Base-by-base conservation (phyloP, 108 stramenopile species). In the Cylindrotheca closterium region DNA sequence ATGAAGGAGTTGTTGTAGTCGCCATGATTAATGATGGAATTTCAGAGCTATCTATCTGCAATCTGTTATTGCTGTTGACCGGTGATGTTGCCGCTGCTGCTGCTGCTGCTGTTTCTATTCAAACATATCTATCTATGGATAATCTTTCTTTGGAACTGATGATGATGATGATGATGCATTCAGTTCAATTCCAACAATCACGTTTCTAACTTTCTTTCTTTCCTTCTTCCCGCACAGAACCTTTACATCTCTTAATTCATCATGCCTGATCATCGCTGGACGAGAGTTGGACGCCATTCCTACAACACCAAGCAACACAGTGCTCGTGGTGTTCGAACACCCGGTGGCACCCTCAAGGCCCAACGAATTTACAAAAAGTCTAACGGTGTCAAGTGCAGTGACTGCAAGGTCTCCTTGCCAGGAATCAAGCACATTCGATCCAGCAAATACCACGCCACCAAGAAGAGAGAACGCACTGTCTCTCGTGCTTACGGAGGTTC, bases 381-480 rank as follows among this genome's bases (percentile, higher is more conserved):
- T 60, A 91, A 85, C 34, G 97, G 95, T 77, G 88, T 94, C 37
- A 81, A 77, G 57, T 99, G 99, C 89, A 85, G 89, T 52, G 98
- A 98, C 75, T 97, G 95, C 82, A 81, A 87, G 65, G 65, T 47
- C 45, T 22, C 73, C 22, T 77, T 99, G 45, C 93, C 85, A 28
- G 98, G 98, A 70, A 96, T 98, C 74, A 93, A 94, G 71, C 88
- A 91, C 71, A 58, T 86, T 25, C 79, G 78, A 30, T 55, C 59
- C 47, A 56, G 74, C 23, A 67, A 80, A 47, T 88, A 87, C 84
- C 75, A 71, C 46, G 79, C 87, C 60, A 58, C 88, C 26, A 94
- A 96, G 78, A 96, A 97, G 94, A 75, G 97, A 70, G 92, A 99
- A 75, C 92, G 94, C 58, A 99, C 98, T 55, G 99, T 99, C 10